Evolutionary conservation across 1,139 yeast genomes (phyloP).

Genomic region (Geotrichum klebahnii): DNA sequence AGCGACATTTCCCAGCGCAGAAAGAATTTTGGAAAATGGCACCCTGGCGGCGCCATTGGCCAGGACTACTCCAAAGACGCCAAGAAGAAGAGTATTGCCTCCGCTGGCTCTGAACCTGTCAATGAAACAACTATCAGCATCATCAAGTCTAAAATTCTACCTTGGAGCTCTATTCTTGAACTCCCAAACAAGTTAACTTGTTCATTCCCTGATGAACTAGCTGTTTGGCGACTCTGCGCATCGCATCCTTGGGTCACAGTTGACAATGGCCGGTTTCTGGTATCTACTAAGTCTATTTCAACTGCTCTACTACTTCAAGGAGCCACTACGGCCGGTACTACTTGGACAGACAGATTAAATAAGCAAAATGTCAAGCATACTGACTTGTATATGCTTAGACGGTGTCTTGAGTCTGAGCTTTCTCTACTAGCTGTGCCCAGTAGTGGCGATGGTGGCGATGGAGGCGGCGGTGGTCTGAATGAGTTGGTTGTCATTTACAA

Average conservation of each 20-base stretch:
- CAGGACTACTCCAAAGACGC: conserved; percentile 40
- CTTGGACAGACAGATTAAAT: not conserved
- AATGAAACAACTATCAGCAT: not conserved
- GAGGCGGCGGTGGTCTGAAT: not conserved
- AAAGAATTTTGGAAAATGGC: conserved; percentile 60
- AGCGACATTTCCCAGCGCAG: conserved; percentile 53
- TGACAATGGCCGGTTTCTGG: not conserved
- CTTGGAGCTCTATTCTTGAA: not conserved
- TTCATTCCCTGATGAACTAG: not conserved
- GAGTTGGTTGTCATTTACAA: conserved; percentile 3
- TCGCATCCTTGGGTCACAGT: not conserved
- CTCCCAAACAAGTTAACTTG: not conserved
- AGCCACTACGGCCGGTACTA: not conserved
- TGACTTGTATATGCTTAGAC: not conserved
- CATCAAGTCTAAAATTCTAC: not conserved
- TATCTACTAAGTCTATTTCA: not conserved
- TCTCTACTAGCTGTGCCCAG: not conserved
- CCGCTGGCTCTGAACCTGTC: not conserved
- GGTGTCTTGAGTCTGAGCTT: conserved; percentile 1
- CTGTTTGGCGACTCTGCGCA: conserved; percentile 3
- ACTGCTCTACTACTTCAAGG: not conserved
- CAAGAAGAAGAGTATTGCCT: not conserved
- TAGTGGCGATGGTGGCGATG: no score
- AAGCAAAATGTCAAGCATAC: not conserved
- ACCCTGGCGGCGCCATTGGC: conserved; percentile 92